These are phyloP conservation scores for Cadophora malorum DNA, from an alignment of 2,329 filamentous ascomycete genomes.

Conservation along the genomic window DNA sequence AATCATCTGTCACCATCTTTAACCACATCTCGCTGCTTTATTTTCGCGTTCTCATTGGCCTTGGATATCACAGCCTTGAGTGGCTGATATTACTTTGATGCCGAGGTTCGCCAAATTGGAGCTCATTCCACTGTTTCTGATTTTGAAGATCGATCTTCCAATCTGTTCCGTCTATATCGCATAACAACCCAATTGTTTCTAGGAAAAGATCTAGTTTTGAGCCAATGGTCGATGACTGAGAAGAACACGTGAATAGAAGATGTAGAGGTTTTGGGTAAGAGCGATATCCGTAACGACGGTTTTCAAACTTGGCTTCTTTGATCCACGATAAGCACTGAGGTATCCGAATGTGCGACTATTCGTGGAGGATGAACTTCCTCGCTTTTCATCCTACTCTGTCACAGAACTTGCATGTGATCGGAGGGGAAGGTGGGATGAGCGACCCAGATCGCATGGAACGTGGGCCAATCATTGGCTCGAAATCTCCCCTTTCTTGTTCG, in stretches of 20 bases:
- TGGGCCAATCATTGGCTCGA: background rate
- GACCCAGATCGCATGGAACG: constrained; percentile 2
- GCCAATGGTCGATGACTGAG: background rate
- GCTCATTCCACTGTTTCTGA: background rate
- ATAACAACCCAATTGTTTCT: background rate
- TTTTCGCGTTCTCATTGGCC: background rate
- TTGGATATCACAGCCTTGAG: background rate
- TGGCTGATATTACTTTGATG: background rate
- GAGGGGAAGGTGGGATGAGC: constrained; percentile 10
- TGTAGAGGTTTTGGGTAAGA: background rate
- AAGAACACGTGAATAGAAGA: background rate
- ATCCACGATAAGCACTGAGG: background rate
- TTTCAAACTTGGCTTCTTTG: background rate
- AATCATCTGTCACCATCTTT: constrained; percentile 10
- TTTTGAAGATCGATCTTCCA: background rate
- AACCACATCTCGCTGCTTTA: constrained; percentile 20
- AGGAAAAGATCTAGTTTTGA: background rate
- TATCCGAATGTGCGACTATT: background rate
- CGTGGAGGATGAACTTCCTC: background rate
- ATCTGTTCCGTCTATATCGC: background rate
- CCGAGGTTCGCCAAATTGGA: background rate
- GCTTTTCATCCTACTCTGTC: background rate
- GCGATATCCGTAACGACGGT: too few relatives aligned
- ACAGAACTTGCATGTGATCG: constrained; percentile 17
- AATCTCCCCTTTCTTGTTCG: background rate